A percentile compares a stretch with the other conserved stretches of the same genome.
phyloP scores from a whole-genome alignment of 1,139 yeast genomes.

The Ogataea hybrid region DNA sequence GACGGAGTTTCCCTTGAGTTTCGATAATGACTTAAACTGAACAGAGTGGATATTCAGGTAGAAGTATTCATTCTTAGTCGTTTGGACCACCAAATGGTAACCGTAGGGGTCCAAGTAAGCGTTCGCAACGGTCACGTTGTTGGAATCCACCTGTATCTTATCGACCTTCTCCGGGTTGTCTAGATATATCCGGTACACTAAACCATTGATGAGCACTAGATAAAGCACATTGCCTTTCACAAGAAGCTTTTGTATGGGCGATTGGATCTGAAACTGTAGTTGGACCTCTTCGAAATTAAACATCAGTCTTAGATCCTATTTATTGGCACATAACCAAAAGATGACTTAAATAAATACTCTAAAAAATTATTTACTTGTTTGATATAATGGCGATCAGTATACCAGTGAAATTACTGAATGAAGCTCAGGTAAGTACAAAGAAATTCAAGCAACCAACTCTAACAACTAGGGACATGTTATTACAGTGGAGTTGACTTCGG shows the following conservation, averaged over 20 bases:
- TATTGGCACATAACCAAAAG: slow-evolving; percentile 9
- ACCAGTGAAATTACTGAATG: slow-evolving; percentile 84
- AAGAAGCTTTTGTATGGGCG: slow-evolving; percentile 39
- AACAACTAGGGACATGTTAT: slow-evolving; percentile 71
- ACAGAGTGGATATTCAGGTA: slow-evolving; percentile 40
- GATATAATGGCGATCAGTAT: slow-evolving; percentile 56
- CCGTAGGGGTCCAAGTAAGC: slow-evolving; percentile 51
- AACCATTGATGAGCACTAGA: slow-evolving; percentile 43
- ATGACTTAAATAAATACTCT: background rate
- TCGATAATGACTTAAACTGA: slow-evolving; percentile 38
- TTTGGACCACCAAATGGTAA: slow-evolving; percentile 46
- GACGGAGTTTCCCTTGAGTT: slow-evolving; percentile 42
- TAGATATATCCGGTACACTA: slow-evolving; percentile 50
- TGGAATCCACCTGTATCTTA: slow-evolving; percentile 30
- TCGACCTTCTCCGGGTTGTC: slow-evolving; percentile 53
- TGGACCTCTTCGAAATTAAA: slow-evolving; percentile 48
- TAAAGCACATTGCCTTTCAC: slow-evolving; percentile 49
- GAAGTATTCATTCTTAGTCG: slow-evolving; percentile 43
- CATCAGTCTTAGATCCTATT: slow-evolving; percentile 1
- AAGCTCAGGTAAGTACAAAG: slow-evolving; percentile 54
- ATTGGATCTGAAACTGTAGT: slow-evolving; percentile 47
- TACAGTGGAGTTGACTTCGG: slow-evolving; percentile 79
- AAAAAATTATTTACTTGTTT: background rate
- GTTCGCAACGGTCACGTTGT: slow-evolving; percentile 32
- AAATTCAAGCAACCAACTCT: background rate